Percentiles rank a stretch among this genome's conserved stretches.
These are phyloP conservation scores for Psilocybe cyanescens DNA, from an alignment of 768 basidiomycete species.

Conservation along the genomic window DNA sequence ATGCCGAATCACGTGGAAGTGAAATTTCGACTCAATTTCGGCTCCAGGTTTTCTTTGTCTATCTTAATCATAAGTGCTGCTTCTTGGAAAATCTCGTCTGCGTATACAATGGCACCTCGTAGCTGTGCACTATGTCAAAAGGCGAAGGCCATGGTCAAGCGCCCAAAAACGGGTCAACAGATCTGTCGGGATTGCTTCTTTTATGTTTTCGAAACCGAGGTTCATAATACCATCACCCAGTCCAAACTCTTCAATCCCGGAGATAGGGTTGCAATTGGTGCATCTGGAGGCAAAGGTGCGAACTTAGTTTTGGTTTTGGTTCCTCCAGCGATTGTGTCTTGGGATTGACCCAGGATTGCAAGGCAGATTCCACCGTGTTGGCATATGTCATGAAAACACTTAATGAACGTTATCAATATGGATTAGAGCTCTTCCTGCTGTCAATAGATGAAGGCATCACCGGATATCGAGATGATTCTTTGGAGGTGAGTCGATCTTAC, in stretches of 20 bases:
- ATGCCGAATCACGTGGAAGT: background rate
- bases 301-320: conserved; percentile 4
- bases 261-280: conserved; percentile 95
- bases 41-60: background rate
- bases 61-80: background rate
- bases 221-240: conserved; percentile 92
- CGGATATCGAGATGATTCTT: conserved; percentile 95
- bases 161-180: conserved; percentile 97
- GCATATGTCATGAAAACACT: conserved; percentile 96
- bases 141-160: conserved; percentile 83
- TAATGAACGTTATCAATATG: conserved; percentile 93
- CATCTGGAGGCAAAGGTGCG: conserved; percentile 96
- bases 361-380: conserved; percentile 92
- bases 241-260: conserved; percentile 84
- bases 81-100: background rate
- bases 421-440: conserved; percentile 86
- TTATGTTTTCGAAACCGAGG: conserved; percentile 96
- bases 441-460: conserved; percentile 99
- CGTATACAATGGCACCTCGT: conserved; percentile 70
- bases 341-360: conserved; percentile 20
- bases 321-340: conserved; percentile 10
- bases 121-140: conserved; percentile 78
- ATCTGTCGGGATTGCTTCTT: conserved; percentile 98
- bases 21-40: background rate
- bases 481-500: conserved; percentile 63